Evolutionary conservation across 257 asterid genomes (phyloP).

Genomic region (Mentha longifolia): DNA sequence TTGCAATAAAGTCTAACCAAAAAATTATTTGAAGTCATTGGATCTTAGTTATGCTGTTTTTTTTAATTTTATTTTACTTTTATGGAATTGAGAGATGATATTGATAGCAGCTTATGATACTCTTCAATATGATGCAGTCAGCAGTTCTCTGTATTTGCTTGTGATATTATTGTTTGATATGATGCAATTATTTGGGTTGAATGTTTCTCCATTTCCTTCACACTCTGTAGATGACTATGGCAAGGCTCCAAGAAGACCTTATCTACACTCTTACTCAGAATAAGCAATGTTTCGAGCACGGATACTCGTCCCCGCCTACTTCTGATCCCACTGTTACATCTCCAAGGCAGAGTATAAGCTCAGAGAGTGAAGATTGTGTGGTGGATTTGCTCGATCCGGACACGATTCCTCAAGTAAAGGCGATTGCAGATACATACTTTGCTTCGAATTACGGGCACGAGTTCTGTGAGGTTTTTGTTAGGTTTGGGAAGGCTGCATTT

Average conservation of each 20-base stretch:
- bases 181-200: not conserved
- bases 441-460: not conserved
- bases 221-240: not conserved
- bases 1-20: no score
- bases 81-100: no score
- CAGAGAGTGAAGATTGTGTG: not conserved
- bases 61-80: no score
- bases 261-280: not conserved
- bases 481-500: not conserved
- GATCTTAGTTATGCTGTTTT: no score
- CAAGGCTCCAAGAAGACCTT: not conserved
- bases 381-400: not conserved
- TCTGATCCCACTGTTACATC: not conserved
- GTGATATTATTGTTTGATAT: not conserved
- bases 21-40: no score
- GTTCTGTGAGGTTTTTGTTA: not conserved
- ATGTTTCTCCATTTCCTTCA: not conserved
- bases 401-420: not conserved
- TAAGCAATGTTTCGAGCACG: slow-evolving; percentile 1
- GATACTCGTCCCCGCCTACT: not conserved
- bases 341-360: not conserved
- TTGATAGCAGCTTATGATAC: no score
- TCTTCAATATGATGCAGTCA: no score
- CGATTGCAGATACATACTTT: not conserved
- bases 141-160: not conserved